Evolutionary conservation across 202 grass and related monocot genomes (phyloP).

Genomic region (Schoenoplectus tabernaemontani): DNA sequence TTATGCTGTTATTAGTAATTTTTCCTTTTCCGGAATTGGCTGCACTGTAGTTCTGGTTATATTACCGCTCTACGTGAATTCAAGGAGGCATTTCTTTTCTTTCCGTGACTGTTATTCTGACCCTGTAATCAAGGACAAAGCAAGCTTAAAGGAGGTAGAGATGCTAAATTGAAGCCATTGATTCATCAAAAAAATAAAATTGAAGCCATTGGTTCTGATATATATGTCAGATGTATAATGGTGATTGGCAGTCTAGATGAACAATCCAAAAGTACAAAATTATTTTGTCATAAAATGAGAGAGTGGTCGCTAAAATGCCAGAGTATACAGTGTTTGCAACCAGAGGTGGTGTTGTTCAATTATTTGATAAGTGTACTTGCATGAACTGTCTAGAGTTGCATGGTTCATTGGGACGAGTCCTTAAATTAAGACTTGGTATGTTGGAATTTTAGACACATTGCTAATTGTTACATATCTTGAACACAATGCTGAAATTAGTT

Average conservation of each 20-base stretch:
- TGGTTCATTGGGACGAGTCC: background rate
- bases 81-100: too few species aligned
- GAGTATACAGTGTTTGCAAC: background rate
- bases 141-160: background rate
- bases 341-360: background rate
- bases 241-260: background rate
- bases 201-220: background rate
- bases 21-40: background rate
- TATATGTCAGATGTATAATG: background rate
- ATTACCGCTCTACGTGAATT: background rate
- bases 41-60: background rate
- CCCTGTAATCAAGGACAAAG: background rate
- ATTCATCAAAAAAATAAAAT: too few species aligned
- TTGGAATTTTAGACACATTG: background rate
- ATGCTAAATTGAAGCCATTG: too few species aligned
- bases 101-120: background rate
- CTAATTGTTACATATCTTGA: background rate
- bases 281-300: background rate
- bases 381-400: background rate
- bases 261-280: background rate
- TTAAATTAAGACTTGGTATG: background rate
- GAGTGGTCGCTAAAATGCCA: background rate
- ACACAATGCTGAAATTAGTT: slow-evolving; percentile 66
- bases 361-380: background rate
- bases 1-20: slow-evolving; percentile 9